phyloP scores from a whole-genome alignment of 192 early-diverging fungal genomes.

The Diversispora epigaea region DNA sequence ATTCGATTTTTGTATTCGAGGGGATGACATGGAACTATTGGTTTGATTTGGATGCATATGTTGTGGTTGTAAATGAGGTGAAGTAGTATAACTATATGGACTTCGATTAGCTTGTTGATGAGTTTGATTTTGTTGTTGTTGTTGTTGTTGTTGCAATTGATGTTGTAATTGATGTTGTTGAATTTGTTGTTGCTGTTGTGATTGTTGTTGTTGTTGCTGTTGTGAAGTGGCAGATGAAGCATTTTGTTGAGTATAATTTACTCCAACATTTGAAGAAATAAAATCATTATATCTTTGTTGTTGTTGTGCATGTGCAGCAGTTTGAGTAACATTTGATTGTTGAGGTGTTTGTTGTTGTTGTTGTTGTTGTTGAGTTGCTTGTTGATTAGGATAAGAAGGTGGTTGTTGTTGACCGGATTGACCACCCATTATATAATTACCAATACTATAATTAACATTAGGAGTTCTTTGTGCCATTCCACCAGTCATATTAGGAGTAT shows the following conservation, averaged over 20 bases:
- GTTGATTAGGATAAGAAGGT: slow-evolving; percentile 25
- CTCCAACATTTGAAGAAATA: slow-evolving; percentile 8
- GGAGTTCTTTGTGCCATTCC: slow-evolving; percentile 20
- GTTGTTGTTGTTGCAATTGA: slow-evolving; percentile 16
- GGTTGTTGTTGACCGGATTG: slow-evolving; percentile 28
- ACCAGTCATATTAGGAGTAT: slow-evolving; percentile 22
- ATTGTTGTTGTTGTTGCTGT: slow-evolving; percentile 24
- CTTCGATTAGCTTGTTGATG: slow-evolving; percentile 12
- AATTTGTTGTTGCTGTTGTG: slow-evolving; percentile 17
- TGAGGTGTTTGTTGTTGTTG: slow-evolving; percentile 33
- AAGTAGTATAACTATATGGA: background rate
- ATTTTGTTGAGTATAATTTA: slow-evolving; percentile 15
- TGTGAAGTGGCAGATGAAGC: slow-evolving; percentile 13
- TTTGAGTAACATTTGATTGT: slow-evolving; percentile 20
- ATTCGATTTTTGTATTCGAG: background rate
- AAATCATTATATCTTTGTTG: background rate
- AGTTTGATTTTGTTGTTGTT: slow-evolving; percentile 17
- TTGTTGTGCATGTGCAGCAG: background rate
- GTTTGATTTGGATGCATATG: background rate
- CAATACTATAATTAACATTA: slow-evolving; percentile 10
- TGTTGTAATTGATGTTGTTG: slow-evolving; percentile 18
- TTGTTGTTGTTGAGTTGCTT: slow-evolving; percentile 27
- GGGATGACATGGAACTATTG: background rate
- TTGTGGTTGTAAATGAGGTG: background rate
- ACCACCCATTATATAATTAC: slow-evolving; percentile 15